Percentiles rank a stretch among this genome's conserved stretches.
phyloP scores from a whole-genome alignment of 495 filamentous ascomycete genomes.

The Xylaria acuta region DNA sequence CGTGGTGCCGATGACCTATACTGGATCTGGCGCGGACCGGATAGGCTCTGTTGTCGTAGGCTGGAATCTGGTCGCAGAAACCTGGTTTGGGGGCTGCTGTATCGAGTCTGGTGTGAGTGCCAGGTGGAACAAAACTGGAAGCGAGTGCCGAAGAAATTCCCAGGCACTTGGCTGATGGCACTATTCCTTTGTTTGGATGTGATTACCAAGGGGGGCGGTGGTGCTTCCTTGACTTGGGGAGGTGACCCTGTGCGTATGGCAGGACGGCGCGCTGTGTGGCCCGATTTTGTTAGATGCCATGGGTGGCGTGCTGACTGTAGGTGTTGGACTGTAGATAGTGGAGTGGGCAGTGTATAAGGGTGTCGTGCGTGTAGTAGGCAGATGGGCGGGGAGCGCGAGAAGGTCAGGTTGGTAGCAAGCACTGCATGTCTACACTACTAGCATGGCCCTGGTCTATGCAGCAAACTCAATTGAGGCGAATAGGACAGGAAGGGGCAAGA shows the following conservation, averaged over 20 bases:
- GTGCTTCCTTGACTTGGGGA: slow-evolving; percentile 17
- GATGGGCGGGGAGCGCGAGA: slow-evolving; percentile 6
- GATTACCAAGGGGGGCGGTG: slow-evolving; percentile 26
- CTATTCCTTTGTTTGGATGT: slow-evolving; percentile 29
- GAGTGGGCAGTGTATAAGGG: not conserved
- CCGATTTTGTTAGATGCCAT: slow-evolving; percentile 28
- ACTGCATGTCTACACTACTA: not conserved
- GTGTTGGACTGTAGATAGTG: not conserved
- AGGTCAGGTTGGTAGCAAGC: slow-evolving; percentile 8
- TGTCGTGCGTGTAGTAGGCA: not conserved
- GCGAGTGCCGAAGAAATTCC: slow-evolving; percentile 46
- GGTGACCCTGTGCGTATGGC: slow-evolving; percentile 12
- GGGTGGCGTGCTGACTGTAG: slow-evolving; percentile 17
- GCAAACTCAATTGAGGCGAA: not conserved
- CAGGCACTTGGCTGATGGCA: slow-evolving; percentile 26
- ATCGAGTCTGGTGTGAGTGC: slow-evolving; percentile 57
- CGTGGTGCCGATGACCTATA: slow-evolving; percentile 65
- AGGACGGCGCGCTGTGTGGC: slow-evolving; percentile 26
- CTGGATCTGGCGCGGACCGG: slow-evolving; percentile 63
- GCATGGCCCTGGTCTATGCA: not conserved
- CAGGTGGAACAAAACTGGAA: slow-evolving; percentile 52
- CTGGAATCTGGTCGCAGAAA: slow-evolving; percentile 57
- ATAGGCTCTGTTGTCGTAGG: slow-evolving; percentile 51
- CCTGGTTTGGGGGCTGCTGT: slow-evolving; percentile 58
- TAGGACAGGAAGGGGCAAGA: not conserved